Percentiles rank a stretch among this genome's conserved stretches.
Conservation (phyloP, 768 basidiomycete genomes). For the Vishniacozyma victoriae region DNA sequence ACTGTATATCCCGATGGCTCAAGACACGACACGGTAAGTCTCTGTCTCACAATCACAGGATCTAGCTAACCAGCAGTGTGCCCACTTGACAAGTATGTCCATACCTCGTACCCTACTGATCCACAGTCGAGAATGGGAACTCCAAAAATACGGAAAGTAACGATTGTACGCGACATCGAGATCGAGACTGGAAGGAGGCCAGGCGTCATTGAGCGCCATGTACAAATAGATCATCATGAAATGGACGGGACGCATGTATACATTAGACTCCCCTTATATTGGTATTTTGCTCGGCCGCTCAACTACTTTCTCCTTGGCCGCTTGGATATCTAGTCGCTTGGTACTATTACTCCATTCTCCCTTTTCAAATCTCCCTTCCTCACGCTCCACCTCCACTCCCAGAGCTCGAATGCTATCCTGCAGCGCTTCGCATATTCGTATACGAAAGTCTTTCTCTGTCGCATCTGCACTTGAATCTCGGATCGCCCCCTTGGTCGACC, state of each 20-base stretch:
- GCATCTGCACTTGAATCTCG: no score
- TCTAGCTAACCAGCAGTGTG: slow-evolving; percentile 36
- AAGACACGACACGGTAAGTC: slow-evolving; percentile 61
- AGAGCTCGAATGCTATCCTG: slow-evolving; percentile 37
- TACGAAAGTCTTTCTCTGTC: slow-evolving; percentile 48
- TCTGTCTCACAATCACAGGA: not conserved
- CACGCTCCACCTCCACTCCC: slow-evolving; percentile 30
- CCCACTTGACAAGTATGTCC: slow-evolving; percentile 45
- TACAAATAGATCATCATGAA: no score
- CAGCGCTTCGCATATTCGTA: slow-evolving; percentile 55
- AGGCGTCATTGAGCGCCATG: no score
- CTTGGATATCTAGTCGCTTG: not conserved
- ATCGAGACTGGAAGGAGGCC: no score
- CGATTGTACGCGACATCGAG: no score
- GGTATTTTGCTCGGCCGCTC: no score
- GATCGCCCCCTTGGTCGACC: no score
- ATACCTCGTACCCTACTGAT: not conserved
- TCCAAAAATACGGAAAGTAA: slow-evolving; percentile 47
- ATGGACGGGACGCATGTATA: no score
- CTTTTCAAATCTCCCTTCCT: slow-evolving; percentile 40
- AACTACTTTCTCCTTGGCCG: no score
- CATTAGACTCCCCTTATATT: no score
- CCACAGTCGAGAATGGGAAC: slow-evolving; percentile 46
- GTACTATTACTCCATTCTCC: slow-evolving; percentile 37
- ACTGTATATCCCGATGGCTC: slow-evolving; percentile 98